Base-by-base conservation (phyloP, 306 rosid genomes). In the Quercus ilex region DNA sequence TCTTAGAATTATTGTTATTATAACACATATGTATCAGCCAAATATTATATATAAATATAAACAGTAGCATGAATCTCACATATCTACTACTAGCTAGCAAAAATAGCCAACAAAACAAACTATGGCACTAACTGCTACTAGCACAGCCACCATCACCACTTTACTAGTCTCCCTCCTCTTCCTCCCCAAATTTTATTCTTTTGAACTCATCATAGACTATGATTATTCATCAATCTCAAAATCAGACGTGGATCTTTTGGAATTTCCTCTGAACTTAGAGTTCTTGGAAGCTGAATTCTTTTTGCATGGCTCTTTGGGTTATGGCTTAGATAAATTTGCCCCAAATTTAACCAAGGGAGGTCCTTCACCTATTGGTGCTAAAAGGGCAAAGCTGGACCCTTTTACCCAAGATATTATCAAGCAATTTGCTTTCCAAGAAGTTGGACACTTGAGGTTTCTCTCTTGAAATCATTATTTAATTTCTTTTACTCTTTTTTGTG, bases 391-490 rank as follows among this genome's bases (percentile, higher is more conserved):
- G 0, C 77, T 92, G 28, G 86, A 79, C 51, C 19, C 14, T 23
- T 71, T 79, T 58, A 62, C 74, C 3, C 78, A 26, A 56, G 93
- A 83, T 82, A 6, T 92, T 38, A 86, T 89, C 71, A 4, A n/a
- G 67, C 92, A 92, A 63, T 92, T 92, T 53, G 97, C 57, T 59
- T 90, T 51, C 41, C 94, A 90, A 71, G 93, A 92, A 89, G 90
- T 88, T 63, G 94, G 94, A 21, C 97, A 91, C 71, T 69, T 91
- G 77, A 88, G 94, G 97, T 92, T 41, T 12, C n/a, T 75, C 79
- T 18, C 17, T 46, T 10, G 41, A 52, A 52, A 53, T 14, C 56
- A 28, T 3, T 25, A 26, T 41, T 53, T 53, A 46, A 18, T 49
- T 20, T 14, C 13, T 13, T 33, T 41, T 13, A 26, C 7, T 43